Percentiles rank a stretch among this genome's conserved stretches.
phyloP scores from a whole-genome alignment of 2,329 filamentous ascomycete genomes.

The Truncatella angustata region DNA sequence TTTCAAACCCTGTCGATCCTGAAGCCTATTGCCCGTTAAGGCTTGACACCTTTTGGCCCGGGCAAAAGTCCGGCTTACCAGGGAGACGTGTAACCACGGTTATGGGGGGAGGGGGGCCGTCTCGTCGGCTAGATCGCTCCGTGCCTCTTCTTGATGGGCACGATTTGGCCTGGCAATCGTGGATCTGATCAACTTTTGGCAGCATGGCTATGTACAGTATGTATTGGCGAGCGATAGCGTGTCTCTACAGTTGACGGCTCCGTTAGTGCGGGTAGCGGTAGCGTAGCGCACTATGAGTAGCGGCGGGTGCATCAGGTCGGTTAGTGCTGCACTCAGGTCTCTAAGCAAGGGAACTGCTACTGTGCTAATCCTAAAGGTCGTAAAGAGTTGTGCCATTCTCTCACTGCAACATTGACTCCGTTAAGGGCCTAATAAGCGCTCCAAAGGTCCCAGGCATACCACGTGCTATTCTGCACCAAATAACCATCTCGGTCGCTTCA shows the following conservation, averaged over 20 bases:
- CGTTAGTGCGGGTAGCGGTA: constrained; percentile 5
- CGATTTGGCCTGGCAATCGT: not conserved
- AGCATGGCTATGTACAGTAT: not conserved
- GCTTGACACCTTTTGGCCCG: not conserved
- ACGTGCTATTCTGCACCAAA: not conserved
- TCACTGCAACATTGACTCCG: no score
- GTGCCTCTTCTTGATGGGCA: constrained; percentile 3
- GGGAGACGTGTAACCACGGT: not conserved
- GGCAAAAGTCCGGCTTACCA: no score
- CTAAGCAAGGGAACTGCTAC: no score
- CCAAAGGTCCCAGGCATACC: no score
- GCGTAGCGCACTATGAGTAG: not conserved
- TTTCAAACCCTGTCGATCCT: not conserved
- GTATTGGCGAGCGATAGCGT: not conserved
- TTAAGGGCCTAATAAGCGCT: no score
- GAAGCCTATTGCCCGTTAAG: not conserved
- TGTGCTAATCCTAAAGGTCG: no score
- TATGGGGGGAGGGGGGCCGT: not conserved
- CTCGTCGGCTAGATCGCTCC: not conserved
- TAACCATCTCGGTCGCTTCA: not conserved
- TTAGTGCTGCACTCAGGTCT: not conserved
- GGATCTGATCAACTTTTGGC: not conserved
- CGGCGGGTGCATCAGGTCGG: not conserved
- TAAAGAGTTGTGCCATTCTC: no score
- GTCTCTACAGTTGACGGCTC: constrained; percentile 1